phyloP scores from a whole-genome alignment of 2,329 filamentous ascomycete species.

The Colletotrichum coccodes region DNA sequence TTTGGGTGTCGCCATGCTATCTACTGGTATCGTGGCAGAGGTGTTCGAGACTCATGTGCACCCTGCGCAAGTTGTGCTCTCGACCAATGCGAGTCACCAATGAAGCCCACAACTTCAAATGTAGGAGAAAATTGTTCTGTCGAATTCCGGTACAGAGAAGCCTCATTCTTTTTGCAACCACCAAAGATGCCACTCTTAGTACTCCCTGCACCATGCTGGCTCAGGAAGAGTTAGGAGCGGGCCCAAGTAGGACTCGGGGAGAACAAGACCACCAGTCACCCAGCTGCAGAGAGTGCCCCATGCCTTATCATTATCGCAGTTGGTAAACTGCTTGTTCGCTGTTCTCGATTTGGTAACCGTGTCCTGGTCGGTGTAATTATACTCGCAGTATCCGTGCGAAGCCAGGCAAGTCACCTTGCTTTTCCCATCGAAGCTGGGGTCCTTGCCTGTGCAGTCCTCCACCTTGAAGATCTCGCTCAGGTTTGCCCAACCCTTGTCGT shows the following conservation, averaged over 20 bases:
- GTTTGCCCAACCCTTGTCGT: conserved; percentile 38
- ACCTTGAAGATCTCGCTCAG: conserved; percentile 38
- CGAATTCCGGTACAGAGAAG: no score
- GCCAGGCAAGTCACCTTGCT: conserved; percentile 37
- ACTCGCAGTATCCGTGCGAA: conserved; percentile 38
- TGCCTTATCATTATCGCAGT: conserved; percentile 35
- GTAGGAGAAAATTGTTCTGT: no score
- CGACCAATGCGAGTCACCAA: no score
- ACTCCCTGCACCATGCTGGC: conserved; percentile 7
- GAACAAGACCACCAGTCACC: conserved; percentile 31
- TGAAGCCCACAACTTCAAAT: no score
- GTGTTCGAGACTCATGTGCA: no score
- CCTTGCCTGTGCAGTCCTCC: conserved; percentile 36
- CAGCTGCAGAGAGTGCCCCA: conserved; percentile 37
- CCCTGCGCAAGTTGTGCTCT: no score
- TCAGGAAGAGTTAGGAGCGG: conserved; percentile 29
- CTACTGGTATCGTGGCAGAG: no score
- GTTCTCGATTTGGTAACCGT: conserved; percentile 2
- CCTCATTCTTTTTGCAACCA: no score
- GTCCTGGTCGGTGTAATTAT: conserved; percentile 29
- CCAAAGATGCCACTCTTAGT: no score
- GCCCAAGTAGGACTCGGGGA: conserved; percentile 39
- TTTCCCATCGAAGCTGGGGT: conserved; percentile 35
- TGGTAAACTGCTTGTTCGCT: conserved; percentile 35
- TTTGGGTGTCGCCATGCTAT: no score